Conservation (phyloP, 148 eudicot species). For the Spergularia marina region DNA sequence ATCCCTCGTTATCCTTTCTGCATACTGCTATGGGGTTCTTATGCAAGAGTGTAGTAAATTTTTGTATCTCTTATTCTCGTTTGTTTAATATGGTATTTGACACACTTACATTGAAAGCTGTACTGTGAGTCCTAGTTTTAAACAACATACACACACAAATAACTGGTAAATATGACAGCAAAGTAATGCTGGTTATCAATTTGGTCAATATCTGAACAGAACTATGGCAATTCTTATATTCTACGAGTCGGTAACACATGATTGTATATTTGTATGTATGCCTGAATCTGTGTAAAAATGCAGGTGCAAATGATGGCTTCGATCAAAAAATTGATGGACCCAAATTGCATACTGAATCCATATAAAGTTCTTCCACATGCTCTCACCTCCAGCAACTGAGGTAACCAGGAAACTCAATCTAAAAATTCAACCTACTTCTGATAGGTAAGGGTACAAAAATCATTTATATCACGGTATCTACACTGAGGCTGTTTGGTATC, state of each 20-base stretch:
- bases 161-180: background rate
- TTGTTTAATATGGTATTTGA: too few species aligned
- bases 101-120: background rate
- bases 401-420: background rate
- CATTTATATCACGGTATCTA: background rate
- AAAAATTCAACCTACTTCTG: background rate
- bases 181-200: background rate
- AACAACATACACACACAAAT: background rate
- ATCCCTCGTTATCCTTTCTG: background rate
- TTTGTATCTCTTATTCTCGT: too few species aligned
- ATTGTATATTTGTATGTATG: conserved; percentile 9
- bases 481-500: background rate
- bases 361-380: conserved; percentile 87
- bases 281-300: background rate
- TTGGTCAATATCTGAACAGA: background rate
- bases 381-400: conserved; percentile 33
- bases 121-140: background rate
- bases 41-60: too few species aligned
- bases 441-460: background rate
- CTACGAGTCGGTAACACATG: background rate
- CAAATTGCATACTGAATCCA: conserved; percentile 82
- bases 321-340: conserved; percentile 79
- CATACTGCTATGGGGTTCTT: too few species aligned
- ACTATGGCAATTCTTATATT: background rate
- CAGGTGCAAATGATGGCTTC: conserved; percentile 87